Evolutionary conservation across 2,329 filamentous ascomycete species (phyloP).

Genomic region (Plectosphaerella plurivora): DNA sequence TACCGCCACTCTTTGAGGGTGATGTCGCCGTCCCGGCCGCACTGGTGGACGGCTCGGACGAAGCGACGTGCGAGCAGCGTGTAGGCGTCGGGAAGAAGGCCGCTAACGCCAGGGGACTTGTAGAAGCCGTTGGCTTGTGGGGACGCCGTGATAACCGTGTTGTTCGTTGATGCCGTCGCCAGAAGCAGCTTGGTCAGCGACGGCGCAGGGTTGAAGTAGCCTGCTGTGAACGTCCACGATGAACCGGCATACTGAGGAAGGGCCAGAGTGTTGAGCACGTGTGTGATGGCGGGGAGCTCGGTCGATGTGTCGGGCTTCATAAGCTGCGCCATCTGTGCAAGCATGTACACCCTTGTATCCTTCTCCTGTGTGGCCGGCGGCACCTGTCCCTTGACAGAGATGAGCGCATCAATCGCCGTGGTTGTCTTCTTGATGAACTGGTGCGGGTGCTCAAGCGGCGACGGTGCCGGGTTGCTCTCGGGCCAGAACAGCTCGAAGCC

Average conservation of each 20-base stretch:
- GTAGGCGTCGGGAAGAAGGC: conserved; percentile 87
- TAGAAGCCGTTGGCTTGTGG: conserved; percentile 96
- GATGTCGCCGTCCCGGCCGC: conserved; percentile 52
- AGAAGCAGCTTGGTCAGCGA: conserved; percentile 77
- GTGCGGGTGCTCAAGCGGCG: conserved; percentile 66
- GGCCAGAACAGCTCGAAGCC: conserved; percentile 72
- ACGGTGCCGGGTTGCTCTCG: conserved; percentile 64
- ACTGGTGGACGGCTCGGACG: conserved; percentile 51
- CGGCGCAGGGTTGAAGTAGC: conserved; percentile 96
- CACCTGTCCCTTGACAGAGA: conserved; percentile 42
- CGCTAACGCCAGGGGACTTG: conserved; percentile 79
- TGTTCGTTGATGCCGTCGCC: conserved; percentile 61
- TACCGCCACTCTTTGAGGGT: conserved; percentile 81
- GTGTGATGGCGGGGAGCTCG: conserved; percentile 77
- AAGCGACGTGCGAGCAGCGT: conserved; percentile 83
- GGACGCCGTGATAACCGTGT: conserved; percentile 86
- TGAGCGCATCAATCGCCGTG: conserved; percentile 59
- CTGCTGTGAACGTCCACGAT: conserved; percentile 93
- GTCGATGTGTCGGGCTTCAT: conserved; percentile 78
- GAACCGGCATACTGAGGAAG: conserved; percentile 60
- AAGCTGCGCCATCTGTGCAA: conserved; percentile 84
- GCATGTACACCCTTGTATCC: conserved; percentile 76
- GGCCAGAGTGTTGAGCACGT: conserved; percentile 66
- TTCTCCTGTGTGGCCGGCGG: conserved; percentile 18
- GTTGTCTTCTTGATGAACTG: conserved; percentile 68